Percentiles rank a stretch among this genome's conserved stretches.
Evolutionary conservation across 331 rosid species (phyloP).

Genomic region (Quercus phellos): DNA sequence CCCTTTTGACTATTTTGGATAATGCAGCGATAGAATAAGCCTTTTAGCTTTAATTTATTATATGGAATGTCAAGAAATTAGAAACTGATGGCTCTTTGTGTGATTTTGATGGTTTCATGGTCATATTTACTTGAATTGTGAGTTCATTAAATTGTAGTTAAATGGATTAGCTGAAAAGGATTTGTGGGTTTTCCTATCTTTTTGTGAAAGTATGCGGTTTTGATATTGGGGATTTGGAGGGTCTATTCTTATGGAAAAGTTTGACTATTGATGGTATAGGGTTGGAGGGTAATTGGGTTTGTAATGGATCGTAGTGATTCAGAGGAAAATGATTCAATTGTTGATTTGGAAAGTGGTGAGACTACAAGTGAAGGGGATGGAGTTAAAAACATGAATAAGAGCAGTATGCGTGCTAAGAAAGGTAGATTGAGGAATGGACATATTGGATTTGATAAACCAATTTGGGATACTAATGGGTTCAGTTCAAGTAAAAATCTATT

Average conservation of each 20-base stretch:
- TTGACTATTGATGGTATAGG: not conserved
- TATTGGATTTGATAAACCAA: not conserved
- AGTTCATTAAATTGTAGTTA: not conserved
- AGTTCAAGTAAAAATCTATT: constrained; percentile 1
- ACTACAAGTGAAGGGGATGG: constrained; percentile 17
- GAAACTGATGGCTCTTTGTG: not conserved
- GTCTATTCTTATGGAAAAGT: not conserved
- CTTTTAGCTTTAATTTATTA: not conserved
- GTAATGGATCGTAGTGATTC: constrained; percentile 12
- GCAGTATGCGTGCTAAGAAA: constrained; percentile 5
- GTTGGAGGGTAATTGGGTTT: not conserved
- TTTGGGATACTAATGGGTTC: constrained; percentile 4
- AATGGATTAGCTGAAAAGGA: not conserved
- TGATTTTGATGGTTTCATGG: not conserved
- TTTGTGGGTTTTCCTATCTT: not conserved
- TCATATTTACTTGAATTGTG: not conserved
- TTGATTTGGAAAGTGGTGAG: constrained; percentile 35
- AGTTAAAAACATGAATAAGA: constrained; percentile 1
- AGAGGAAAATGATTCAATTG: constrained; percentile 10
- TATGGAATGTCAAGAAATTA: not conserved
- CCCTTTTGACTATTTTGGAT: not conserved
- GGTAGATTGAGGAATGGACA: constrained; percentile 20
- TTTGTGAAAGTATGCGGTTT: not conserved
- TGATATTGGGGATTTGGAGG: not conserved
- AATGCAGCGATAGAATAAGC: not conserved